Evolutionary conservation across 805 yeast genomes (phyloP).

Genomic region (Candida glaebosa): DNA sequence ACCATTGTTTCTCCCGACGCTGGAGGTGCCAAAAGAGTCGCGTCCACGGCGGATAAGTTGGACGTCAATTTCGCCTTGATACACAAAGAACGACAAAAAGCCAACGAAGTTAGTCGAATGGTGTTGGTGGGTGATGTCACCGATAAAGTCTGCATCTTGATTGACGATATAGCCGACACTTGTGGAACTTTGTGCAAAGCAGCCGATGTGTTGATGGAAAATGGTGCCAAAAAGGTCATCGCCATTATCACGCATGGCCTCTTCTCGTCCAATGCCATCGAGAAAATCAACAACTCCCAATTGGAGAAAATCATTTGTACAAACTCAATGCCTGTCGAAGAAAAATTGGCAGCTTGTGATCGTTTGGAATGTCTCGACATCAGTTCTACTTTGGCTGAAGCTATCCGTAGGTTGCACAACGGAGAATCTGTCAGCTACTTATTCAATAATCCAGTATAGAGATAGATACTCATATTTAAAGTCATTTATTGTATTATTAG

Average conservation of each 20-base stretch:
- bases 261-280: slow-evolving; percentile 69
- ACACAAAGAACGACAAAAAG: slow-evolving; percentile 80
- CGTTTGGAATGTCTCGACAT: slow-evolving; percentile 68
- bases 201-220: slow-evolving; percentile 66
- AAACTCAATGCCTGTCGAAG: slow-evolving; percentile 75
- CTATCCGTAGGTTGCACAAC: slow-evolving; percentile 79
- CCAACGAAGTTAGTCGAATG: slow-evolving; percentile 82
- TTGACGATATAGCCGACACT: slow-evolving; percentile 89
- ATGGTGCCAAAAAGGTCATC: slow-evolving; percentile 68
- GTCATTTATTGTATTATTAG: not conserved
- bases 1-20: slow-evolving; percentile 85
- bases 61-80: slow-evolving; percentile 81
- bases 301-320: slow-evolving; percentile 73
- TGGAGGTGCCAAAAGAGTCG: slow-evolving; percentile 90
- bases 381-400: slow-evolving; percentile 72
- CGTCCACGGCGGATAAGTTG: slow-evolving; percentile 73
- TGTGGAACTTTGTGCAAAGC: slow-evolving; percentile 86
- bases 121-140: slow-evolving; percentile 82
- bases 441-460: slow-evolving; percentile 46
- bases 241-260: slow-evolving; percentile 85
- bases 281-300: slow-evolving; percentile 65
- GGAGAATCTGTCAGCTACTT: slow-evolving; percentile 83
- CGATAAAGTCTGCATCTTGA: slow-evolving; percentile 70
- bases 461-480: not conserved
- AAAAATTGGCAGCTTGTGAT: slow-evolving; percentile 55